Percentiles rank a stretch among this genome's conserved stretches.
Conservation (phyloP, 768 basidiomycete species). For the Coprinellus micaceus region DNA sequence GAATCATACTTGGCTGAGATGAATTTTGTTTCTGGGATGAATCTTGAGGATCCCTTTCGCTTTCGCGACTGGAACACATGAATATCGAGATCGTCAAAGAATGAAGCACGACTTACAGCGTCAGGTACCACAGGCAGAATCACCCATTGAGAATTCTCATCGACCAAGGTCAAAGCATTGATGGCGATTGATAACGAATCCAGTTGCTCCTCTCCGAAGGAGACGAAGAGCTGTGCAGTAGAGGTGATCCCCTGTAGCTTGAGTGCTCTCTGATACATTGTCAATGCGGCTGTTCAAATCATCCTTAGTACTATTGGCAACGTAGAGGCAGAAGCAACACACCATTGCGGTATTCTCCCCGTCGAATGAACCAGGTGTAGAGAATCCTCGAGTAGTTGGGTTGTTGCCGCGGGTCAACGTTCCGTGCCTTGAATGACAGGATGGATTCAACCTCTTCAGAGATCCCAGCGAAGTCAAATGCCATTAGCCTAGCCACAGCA, state of each 20-base stretch:
- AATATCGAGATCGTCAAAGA: constrained; percentile 9
- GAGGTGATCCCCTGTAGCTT: constrained; percentile 62
- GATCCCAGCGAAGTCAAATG: constrained; percentile 81
- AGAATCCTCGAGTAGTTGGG: constrained; percentile 89
- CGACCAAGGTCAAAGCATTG: constrained; percentile 82
- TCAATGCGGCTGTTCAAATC: constrained; percentile 66
- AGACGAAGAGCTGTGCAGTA: constrained; percentile 36
- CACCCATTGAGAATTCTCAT: constrained; percentile 81
- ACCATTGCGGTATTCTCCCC: constrained; percentile 93
- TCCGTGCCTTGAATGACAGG: constrained; percentile 89
- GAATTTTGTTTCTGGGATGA: constrained; percentile 76
- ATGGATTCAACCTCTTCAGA: constrained; percentile 84
- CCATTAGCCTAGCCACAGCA: constrained; percentile 72
- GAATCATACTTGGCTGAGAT: constrained; percentile 58
- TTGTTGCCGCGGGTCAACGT: constrained; percentile 80
- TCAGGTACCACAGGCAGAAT: constrained; percentile 56
- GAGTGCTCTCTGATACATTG: constrained; percentile 90
- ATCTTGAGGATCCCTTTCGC: constrained; percentile 64
- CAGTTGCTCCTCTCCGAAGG: constrained; percentile 61
- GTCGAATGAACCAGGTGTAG: constrained; percentile 88
- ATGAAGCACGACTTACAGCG: constrained; percentile 38
- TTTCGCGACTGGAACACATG: constrained; percentile 52
- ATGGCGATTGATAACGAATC: constrained; percentile 85
- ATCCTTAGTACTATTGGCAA: constrained; percentile 2
- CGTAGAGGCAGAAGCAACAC: constrained; percentile 18